Percentiles rank a stretch among this genome's conserved stretches.
phyloP scores from a whole-genome alignment of 1,284 basidiomycete genomes.

The Puccinia hordei region DNA sequence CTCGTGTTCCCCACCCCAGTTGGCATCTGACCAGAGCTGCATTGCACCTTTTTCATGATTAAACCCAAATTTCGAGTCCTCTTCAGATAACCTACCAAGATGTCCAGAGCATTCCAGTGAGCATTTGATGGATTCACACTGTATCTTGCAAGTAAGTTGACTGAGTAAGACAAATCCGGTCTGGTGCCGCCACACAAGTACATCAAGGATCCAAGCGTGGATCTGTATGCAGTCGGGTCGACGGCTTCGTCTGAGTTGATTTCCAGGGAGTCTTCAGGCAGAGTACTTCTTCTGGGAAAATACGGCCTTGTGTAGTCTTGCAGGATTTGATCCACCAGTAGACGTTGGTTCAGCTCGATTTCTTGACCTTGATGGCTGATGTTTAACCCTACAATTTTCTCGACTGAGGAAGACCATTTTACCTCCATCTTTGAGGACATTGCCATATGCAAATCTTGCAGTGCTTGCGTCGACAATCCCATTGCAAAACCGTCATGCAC shows the following conservation, averaged over 20 bases:
- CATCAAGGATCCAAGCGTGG: not conserved
- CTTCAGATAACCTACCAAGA: constrained; percentile 2
- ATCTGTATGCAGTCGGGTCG: not conserved
- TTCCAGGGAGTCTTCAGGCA: not conserved
- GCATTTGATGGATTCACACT: not conserved
- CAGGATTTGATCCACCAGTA: not conserved
- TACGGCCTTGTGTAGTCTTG: not conserved
- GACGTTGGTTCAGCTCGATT: not conserved
- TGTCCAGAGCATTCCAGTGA: not conserved
- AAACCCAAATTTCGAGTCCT: not conserved
- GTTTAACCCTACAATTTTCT: not conserved
- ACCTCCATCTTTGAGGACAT: not conserved
- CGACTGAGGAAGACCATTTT: not conserved
- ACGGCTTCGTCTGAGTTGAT: not conserved
- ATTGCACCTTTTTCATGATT: not conserved
- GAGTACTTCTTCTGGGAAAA: not conserved
- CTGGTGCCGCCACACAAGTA: constrained; percentile 4
- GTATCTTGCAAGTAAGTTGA: constrained; percentile 13
- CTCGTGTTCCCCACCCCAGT: constrained; percentile 29
- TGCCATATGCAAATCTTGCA: not conserved
- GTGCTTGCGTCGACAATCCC: too few relatives aligned
- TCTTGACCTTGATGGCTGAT: not conserved
- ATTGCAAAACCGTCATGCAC: not conserved
- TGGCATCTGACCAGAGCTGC: constrained; percentile 9
- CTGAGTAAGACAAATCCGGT: not conserved